A percentile compares a stretch with the other conserved stretches of the same genome.
Evolutionary conservation across 164 flowering plant species (phyloP).

Genomic region (Hamamelis virginiana): DNA sequence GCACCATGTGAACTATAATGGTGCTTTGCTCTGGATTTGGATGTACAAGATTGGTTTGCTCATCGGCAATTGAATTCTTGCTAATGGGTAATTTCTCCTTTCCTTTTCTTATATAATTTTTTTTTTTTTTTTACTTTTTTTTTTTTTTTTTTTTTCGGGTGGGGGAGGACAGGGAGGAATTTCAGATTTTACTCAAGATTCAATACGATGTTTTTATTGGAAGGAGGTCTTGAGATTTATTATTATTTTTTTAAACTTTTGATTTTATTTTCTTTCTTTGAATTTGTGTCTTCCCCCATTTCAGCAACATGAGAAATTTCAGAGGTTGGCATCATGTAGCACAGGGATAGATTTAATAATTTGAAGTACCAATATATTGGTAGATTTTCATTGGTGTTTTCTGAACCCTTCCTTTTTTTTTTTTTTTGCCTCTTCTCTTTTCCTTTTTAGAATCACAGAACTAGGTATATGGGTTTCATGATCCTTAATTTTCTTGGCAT

Average conservation of each 20-base stretch:
- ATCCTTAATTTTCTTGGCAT: constrained; percentile 18
- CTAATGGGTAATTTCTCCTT: constrained; percentile 39
- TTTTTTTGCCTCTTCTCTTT: not conserved
- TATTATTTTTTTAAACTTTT: constrained; percentile 4
- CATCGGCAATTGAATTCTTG: constrained; percentile 23
- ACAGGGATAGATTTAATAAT: constrained; percentile 37
- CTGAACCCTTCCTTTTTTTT: constrained; percentile 6
- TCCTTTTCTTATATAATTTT: constrained; percentile 15
- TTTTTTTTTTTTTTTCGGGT: constrained; percentile 15
- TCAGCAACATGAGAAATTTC: constrained; percentile 16
- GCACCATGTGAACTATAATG: constrained; percentile 6
- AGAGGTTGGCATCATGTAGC: constrained; percentile 23
- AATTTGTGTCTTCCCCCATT: constrained; percentile 21
- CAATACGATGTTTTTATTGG: constrained; percentile 20
- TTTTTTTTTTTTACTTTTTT: constrained; percentile 8
- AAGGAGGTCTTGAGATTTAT: constrained; percentile 23
- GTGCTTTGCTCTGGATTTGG: constrained; percentile 6
- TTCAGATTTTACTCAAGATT: constrained; percentile 33
- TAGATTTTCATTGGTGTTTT: constrained; percentile 22
- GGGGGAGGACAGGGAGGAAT: constrained; percentile 22
- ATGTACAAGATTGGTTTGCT: constrained; percentile 25
- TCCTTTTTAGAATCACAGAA: constrained; percentile 17
- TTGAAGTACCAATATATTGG: constrained; percentile 27
- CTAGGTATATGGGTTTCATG: constrained; percentile 21
- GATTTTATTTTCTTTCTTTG: constrained; percentile 21